A percentile compares a stretch with the other conserved stretches of the same genome.
Conservation (phyloP, 192 early-diverging fungal species). For the Phlyctochytrium arcticum region DNA sequence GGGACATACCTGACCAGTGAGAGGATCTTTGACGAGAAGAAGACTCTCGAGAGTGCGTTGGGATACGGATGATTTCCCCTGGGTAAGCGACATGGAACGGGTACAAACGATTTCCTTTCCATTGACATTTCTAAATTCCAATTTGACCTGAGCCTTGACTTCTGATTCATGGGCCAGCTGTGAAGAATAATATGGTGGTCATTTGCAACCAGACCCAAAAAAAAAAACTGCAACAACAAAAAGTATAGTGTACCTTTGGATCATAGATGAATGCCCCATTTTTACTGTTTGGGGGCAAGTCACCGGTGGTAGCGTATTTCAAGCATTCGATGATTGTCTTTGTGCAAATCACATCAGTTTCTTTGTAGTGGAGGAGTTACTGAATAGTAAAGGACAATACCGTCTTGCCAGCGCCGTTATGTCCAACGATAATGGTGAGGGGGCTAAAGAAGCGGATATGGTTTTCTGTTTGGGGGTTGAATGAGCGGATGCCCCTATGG, state of each 20-base stretch:
- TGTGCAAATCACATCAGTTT: background rate
- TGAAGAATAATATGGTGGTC: background rate
- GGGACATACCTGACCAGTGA: conserved; percentile 19
- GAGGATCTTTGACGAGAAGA: conserved; percentile 15
- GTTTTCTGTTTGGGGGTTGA: conserved; percentile 67
- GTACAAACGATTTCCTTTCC: conserved; percentile 68
- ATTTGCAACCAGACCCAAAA: too few species aligned
- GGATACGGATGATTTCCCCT: conserved; percentile 52
- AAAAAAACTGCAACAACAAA: too few species aligned
- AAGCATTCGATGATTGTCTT: conserved; percentile 94
- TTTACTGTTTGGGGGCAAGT: conserved; percentile 80
- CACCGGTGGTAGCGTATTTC: conserved; percentile 92
- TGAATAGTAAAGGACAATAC: conserved; percentile 29
- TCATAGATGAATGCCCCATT: conserved; percentile 93
- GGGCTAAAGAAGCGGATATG: conserved; percentile 85
- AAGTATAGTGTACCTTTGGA: conserved; percentile 75
- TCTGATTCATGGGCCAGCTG: conserved; percentile 69
- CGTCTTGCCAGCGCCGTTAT: conserved; percentile 96
- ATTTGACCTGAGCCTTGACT: conserved; percentile 87
- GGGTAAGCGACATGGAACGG: conserved; percentile 73
- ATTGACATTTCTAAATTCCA: conserved; percentile 77
- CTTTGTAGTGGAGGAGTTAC: conserved; percentile 1
- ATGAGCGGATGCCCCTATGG: conserved; percentile 80
- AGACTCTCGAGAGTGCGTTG: conserved; percentile 79
- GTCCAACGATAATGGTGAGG: conserved; percentile 91